Evolutionary conservation across 208 protist species (phyloP).

Genomic region (Wallacemonas sp.): DNA sequence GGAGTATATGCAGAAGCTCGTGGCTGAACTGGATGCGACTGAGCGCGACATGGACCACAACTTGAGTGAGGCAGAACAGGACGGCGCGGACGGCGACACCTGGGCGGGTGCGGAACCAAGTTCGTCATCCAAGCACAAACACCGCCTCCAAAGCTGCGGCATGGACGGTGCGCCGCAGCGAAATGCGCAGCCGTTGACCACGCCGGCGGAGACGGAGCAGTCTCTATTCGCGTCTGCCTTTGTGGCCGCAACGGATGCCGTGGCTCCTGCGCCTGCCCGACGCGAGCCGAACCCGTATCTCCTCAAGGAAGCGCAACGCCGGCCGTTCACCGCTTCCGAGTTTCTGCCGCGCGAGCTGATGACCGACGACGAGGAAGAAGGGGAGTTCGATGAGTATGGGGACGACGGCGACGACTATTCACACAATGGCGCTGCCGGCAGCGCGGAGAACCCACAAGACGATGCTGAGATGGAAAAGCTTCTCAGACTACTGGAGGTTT

Average conservation of each 20-base stretch:
- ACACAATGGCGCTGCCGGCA: background rate
- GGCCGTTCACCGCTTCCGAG: background rate
- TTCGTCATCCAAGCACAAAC: background rate
- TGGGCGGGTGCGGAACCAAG: too few species aligned
- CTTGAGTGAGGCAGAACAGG: background rate
- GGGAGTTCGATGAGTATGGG: background rate
- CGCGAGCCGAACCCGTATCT: constrained; percentile 3
- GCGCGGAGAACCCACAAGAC: constrained; percentile 1
- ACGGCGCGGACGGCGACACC: background rate
- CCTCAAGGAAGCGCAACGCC: background rate
- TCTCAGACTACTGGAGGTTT: constrained; percentile 49
- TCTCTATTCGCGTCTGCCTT: background rate
- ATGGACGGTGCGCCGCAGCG: background rate
- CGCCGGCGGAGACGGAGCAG: background rate
- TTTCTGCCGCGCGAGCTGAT: background rate
- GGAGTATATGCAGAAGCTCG: constrained; percentile 29
- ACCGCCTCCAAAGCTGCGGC: background rate
- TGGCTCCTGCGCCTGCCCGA: background rate
- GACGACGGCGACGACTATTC: background rate
- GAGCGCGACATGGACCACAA: too few species aligned
- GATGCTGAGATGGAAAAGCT: constrained; percentile 41
- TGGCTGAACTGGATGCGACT: background rate
- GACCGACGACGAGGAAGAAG: background rate
- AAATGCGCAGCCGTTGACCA: background rate
- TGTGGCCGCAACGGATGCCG: background rate